Base-by-base conservation (phyloP, 2,329 filamentous ascomycete genomes). In the Exophiala phaeomuriformis region DNA sequence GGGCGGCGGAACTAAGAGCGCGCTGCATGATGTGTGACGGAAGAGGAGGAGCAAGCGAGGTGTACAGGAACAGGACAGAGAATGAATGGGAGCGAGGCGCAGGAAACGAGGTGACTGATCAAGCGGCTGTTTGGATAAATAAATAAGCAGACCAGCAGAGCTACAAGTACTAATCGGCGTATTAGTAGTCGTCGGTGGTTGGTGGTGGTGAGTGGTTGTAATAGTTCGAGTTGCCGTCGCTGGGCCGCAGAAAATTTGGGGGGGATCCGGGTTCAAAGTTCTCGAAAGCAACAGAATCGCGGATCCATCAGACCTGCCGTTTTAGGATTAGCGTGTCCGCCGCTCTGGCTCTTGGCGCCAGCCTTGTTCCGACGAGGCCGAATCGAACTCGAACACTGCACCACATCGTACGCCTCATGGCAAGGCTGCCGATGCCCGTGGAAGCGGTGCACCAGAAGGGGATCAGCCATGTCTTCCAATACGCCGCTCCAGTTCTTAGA, bases 1-100 rank as follows among this genome's bases (percentile, higher is more conserved):
- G 80, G 67, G 86, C 78, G 71, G 82, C 80, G 66, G 88, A 88
- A 71, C 87, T 83, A 70, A 98, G 81, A 76, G 90, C 90, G 75
- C 93, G 88, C 82, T 98, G 93, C 93, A 98, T 98, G 71, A 73
- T 87, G 76, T 65, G 61, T 63, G 63, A 51, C 19, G 40, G 47
- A 55, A 56, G 43, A 51, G 42, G 27, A 49, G 27, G 45, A 65
- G 57, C 53, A 53, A 63, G 55, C 56, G 61, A 55, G 47, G 61
- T 51, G 19, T 59, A 59, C 63, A 56, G 62, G 61, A 61, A 56
- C 59, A 62, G 56, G 55, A 59, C 51, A 62, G 51, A 61, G 51
- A 55, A 57, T 55, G 61, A 54, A 65, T 65, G 63, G 61, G 2
- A 19, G 19, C 19, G 19, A 19, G 19, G 19, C 19, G 19, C 19